phyloP scores from a whole-genome alignment of 805 yeast species.

The Isabelozyma gotoi region DNA sequence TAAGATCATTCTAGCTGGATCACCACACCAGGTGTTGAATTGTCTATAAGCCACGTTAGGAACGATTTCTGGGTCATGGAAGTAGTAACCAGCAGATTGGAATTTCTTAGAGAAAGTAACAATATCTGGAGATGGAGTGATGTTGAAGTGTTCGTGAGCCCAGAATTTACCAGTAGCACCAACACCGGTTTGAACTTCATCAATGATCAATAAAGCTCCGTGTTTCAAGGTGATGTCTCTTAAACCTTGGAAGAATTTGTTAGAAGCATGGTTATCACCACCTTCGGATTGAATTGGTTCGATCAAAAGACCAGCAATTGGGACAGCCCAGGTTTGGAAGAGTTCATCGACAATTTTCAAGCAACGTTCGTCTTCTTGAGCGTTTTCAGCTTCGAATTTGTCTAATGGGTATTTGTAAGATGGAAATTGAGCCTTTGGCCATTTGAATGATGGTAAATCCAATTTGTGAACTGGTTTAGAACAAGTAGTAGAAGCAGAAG shows the following conservation, averaged over 20 bases:
- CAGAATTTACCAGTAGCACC: conserved; percentile 85
- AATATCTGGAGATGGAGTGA: conserved; percentile 75
- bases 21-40: conserved; percentile 94
- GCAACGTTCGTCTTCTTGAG: conserved; percentile 78
- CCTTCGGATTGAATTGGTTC: conserved; percentile 94
- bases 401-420: conserved; percentile 81
- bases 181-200: conserved; percentile 89
- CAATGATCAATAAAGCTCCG: conserved; percentile 72
- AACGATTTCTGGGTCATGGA: conserved; percentile 67
- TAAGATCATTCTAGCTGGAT: conserved; percentile 76
- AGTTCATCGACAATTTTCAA: conserved; percentile 71
- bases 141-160: conserved; percentile 86
- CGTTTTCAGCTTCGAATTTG: conserved; percentile 59
- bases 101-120: conserved; percentile 87
- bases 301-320: conserved; percentile 85
- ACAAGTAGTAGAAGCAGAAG: conserved; percentile 86
- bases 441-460: conserved; percentile 88
- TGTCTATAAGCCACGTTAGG: conserved; percentile 84
- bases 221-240: conserved; percentile 72
- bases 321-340: conserved; percentile 64
- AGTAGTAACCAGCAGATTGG: conserved; percentile 87
- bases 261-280: conserved; percentile 86
- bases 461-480: conserved; percentile 94
- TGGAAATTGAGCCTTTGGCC: conserved; percentile 98
- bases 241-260: conserved; percentile 76